Evolutionary conservation across 1,139 yeast species (phyloP).

Genomic region (Meyerozyma athensensis): DNA sequence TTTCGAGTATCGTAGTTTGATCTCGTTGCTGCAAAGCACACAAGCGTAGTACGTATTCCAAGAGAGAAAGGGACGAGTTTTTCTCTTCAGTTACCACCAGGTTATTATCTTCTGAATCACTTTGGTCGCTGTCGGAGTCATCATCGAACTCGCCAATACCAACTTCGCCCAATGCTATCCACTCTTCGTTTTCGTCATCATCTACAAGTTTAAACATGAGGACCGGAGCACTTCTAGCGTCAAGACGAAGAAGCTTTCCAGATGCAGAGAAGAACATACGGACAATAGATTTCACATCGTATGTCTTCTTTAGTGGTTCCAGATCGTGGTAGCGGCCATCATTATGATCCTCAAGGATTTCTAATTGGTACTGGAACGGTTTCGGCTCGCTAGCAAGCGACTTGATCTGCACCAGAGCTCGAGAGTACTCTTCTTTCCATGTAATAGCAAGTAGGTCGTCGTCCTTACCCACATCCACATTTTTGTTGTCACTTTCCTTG

Average conservation of each 20-base stretch:
- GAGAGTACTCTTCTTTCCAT: constrained; percentile 75
- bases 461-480: constrained; percentile 9
- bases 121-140: constrained; percentile 22
- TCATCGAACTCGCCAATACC: constrained; percentile 26
- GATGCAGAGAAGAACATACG: constrained; percentile 70
- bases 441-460: constrained; percentile 38
- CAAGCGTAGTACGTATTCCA: constrained; percentile 64
- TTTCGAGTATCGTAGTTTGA: constrained; percentile 47
- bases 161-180: constrained; percentile 52
- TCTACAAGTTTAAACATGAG: constrained; percentile 48
- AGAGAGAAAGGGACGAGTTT: constrained; percentile 44
- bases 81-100: constrained; percentile 11
- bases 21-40: constrained; percentile 62
- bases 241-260: constrained; percentile 61
- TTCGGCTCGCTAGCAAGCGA: constrained; percentile 16
- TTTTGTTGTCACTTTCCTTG: constrained; percentile 18
- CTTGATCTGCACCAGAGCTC: constrained; percentile 43
- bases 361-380: constrained; percentile 40
- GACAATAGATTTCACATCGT: constrained; percentile 42
- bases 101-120: constrained; percentile 23
- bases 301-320: constrained; percentile 30
- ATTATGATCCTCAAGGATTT: constrained; percentile 55
- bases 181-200: constrained; percentile 30
- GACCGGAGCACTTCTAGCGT: constrained; percentile 64
- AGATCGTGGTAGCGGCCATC: constrained; percentile 75